Base-by-base conservation (phyloP, 2,329 filamentous ascomycete species). In the Pleomassaria siparia region DNA sequence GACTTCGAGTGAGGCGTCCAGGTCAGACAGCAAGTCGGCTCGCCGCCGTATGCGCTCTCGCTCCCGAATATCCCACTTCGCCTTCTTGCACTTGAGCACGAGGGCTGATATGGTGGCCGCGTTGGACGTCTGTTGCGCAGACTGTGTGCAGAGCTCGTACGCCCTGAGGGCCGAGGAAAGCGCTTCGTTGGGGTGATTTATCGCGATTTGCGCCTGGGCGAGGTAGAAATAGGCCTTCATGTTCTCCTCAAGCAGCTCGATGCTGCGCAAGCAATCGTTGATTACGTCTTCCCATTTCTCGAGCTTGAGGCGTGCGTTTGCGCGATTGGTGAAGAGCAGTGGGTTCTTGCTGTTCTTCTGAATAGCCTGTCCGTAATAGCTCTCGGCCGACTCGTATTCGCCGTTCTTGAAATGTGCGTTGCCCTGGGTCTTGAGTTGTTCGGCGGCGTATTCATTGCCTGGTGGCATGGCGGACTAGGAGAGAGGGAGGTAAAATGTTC, bases 181-280 rank as follows among this genome's bases (percentile, higher is more conserved):
- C 0, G 91, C 91, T 62, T 86, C 86, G 49, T 89, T 83, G 28
- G 83, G 85, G 56, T 87, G 82, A 42, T 83, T 77, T 2, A 95
- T 78, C 1, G 80, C 80, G n/a, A 95, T 76, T 56, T 95, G 85
- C 0, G 91, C 90, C 71, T 95, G 88, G 2, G 89, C 85, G 21
- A 95, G 81, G 66, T 91, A 89, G 71, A 87, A 95, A 63, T 84
- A 82, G 7, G 88, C 90, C 72, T 97, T 97, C 75, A 95, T 86
- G 59, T 81, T 84, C 37, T 74, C 73, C 16, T 80, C 76, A 22
- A 82, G 76, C 5, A 95, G 78, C 49, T 83, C 79, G 41, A 96
- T 85, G 54, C 88, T 90, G 43, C 83, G 77, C 44, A 86, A 72
- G 65, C 91, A 92, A 71, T 96, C 91, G 50, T 83, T 76, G 54